Base-by-base conservation (phyloP, 108 stramenopile genomes). In the Parmales sp. region DNA sequence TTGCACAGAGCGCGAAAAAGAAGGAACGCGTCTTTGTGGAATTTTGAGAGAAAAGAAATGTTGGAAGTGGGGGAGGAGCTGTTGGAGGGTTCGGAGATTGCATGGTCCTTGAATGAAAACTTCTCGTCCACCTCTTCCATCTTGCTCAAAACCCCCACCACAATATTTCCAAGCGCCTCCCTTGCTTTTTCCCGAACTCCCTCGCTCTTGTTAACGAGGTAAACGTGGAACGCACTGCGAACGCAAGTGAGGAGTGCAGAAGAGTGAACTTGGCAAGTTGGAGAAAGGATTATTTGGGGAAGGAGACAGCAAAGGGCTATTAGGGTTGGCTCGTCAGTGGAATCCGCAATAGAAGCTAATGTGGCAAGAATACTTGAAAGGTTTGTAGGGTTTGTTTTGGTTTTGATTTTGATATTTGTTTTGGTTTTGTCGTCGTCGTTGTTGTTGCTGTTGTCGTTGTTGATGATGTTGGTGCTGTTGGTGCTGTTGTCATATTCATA, bases 1-100 rank as follows among this genome's bases (percentile, higher is more conserved):
- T 92, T 93, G 82, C 97, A 96, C 19, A 99, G 78, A 1, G 95
- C 93, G 5, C 98, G 88, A 69, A 98, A 91, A 45, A 98, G 77
- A 64, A 94, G 80, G 71, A 91, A 97, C 50, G 88, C 85, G 74
- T 99, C 97, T 34, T 88, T 90, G 69, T 99, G 94, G 70, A 39
- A 63, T 51, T 38, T 11, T 37, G 46, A 28, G 19, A 9, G 44
- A 4, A n/a, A 8, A 22, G 60, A n/a, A 26, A 2, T 18, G 64
- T 38, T 7, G 4, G 25, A 11, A 0, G 19, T 13, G 6, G 1
- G 64, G 18, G 28, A 1, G 19, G 7, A 7, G 69, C 38, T 13
- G 3, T 25, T 44, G 13, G 3, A 16, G 2, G 11, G 16, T 2
- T n/a, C 4, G 18, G 18, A 65, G 8, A 23, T 19, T 65, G 28